A percentile compares a stretch with the other conserved stretches of the same genome.
Conservation (phyloP, 495 filamentous ascomycete genomes). For the Xylaria nigripes region DNA sequence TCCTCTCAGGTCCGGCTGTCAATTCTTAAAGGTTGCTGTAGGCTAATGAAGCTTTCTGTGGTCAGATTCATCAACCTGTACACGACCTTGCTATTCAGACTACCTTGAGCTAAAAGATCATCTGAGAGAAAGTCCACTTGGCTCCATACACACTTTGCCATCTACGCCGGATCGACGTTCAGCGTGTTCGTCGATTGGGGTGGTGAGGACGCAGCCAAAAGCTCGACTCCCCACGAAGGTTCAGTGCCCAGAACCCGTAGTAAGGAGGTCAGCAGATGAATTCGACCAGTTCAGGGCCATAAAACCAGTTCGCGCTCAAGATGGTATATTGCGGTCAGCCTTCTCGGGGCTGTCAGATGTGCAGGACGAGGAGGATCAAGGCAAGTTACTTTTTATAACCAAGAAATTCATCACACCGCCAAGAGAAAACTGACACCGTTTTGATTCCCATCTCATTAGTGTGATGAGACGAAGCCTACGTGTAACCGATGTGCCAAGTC, state of each 20-base stretch:
- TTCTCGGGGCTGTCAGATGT: slow-evolving; percentile 65
- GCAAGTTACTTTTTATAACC: slow-evolving; percentile 32
- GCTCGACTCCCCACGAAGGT: background rate
- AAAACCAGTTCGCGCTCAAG: background rate
- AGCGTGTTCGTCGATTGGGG: background rate
- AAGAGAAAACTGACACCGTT: slow-evolving; percentile 10
- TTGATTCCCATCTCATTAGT: slow-evolving; percentile 31
- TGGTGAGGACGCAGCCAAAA: background rate
- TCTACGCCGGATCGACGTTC: background rate
- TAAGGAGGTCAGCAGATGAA: background rate
- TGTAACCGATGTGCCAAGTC: slow-evolving; percentile 63
- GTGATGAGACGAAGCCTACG: slow-evolving; percentile 59
- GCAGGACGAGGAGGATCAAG: slow-evolving; percentile 63
- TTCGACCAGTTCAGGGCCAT: background rate
- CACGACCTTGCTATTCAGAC: background rate
- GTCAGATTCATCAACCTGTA: background rate
- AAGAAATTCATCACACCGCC: background rate
- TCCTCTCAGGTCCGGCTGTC: background rate
- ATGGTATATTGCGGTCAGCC: slow-evolving; percentile 75
- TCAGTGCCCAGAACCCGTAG: background rate
- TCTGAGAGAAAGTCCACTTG: background rate
- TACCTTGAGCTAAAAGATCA: background rate
- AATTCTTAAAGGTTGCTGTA: background rate
- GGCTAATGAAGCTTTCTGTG: background rate
- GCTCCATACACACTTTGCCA: too few species aligned